Evolutionary conservation across 2,329 filamentous ascomycete genomes (phyloP).

Genomic region (Zymoseptoria ardabiliae): DNA sequence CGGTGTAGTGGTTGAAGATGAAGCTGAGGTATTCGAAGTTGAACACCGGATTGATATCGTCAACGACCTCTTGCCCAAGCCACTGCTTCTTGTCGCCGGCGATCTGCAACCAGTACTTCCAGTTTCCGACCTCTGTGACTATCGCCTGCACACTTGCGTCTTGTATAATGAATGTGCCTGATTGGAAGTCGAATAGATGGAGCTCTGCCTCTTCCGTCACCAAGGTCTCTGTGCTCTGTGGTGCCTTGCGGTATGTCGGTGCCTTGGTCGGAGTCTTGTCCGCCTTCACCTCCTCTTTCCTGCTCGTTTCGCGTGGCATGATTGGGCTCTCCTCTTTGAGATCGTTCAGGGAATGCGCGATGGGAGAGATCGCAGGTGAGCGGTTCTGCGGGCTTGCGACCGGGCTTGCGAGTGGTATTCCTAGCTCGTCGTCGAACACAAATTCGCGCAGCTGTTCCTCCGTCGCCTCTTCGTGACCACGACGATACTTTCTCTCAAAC

Average conservation of each 20-base stretch:
- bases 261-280: constrained; percentile 47
- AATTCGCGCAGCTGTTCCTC: constrained; percentile 77
- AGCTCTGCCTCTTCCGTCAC: constrained; percentile 72
- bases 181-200: constrained; percentile 86
- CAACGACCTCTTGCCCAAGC: constrained; percentile 76
- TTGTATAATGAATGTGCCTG: constrained; percentile 75
- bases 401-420: constrained; percentile 55
- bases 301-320: constrained; percentile 26
- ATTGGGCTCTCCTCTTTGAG: constrained; percentile 17
- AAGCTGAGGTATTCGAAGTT: constrained; percentile 99
- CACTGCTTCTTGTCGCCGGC: constrained; percentile 68
- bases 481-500: constrained; percentile 92
- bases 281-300: constrained; percentile 33
- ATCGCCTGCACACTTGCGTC: constrained; percentile 67
- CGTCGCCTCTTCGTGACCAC: constrained; percentile 70
- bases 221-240: constrained; percentile 65
- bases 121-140: constrained; percentile 79
- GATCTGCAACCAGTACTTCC: constrained; percentile 95
- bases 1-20: constrained; percentile 94
- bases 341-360: constrained; percentile 25
- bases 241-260: constrained; percentile 53
- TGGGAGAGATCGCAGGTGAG: constrained; percentile 29
- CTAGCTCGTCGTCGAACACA: constrained; percentile 59
- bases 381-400: constrained; percentile 41
- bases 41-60: constrained; percentile 95